Percentiles rank a stretch among this genome's conserved stretches.
These are phyloP conservation scores for Chytriomyces hyalinus DNA, from an alignment of 192 early-diverging fungal genomes.

Conservation along the genomic window DNA sequence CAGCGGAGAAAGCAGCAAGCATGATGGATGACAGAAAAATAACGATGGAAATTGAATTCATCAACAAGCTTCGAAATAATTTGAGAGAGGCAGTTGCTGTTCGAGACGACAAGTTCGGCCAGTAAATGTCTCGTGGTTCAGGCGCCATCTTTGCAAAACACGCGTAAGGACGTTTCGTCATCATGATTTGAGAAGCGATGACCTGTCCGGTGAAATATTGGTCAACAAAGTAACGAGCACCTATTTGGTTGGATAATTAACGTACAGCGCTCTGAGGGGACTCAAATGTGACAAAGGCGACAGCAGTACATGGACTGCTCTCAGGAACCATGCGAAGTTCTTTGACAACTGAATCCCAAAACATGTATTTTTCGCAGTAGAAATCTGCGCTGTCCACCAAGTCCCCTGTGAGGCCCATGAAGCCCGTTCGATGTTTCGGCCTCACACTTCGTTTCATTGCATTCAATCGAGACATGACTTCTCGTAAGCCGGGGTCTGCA, in stretches of 20 bases:
- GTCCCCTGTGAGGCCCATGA: slow-evolving; percentile 51
- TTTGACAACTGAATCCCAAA: slow-evolving; percentile 48
- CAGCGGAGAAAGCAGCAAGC: slow-evolving; percentile 47
- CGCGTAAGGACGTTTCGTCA: slow-evolving; percentile 53
- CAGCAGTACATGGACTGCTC: slow-evolving; percentile 45
- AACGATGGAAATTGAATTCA: slow-evolving; percentile 32
- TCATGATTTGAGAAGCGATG: slow-evolving; percentile 54
- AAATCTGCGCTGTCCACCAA: slow-evolving; percentile 52
- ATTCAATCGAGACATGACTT: slow-evolving; percentile 46
- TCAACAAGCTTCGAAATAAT: slow-evolving; percentile 48
- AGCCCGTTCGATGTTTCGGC: slow-evolving; percentile 52
- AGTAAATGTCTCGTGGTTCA: slow-evolving; percentile 63
- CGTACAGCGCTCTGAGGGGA: slow-evolving; percentile 60
- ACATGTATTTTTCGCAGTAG: slow-evolving; percentile 46
- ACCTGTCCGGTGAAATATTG: slow-evolving; percentile 26
- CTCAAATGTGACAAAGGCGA: slow-evolving; percentile 65
- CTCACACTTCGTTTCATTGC: slow-evolving; percentile 40
- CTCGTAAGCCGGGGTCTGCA: slow-evolving; percentile 40
- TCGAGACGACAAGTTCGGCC: slow-evolving; percentile 58
- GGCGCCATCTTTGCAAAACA: slow-evolving; percentile 57
- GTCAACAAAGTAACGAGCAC: neutral
- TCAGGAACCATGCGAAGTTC: slow-evolving; percentile 44
- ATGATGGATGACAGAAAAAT: slow-evolving; percentile 24
- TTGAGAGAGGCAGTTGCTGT: slow-evolving; percentile 52
- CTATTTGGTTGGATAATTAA: neutral